Base-by-base conservation (phyloP, 495 filamentous ascomycete species). In the Penicillium waksmanii region DNA sequence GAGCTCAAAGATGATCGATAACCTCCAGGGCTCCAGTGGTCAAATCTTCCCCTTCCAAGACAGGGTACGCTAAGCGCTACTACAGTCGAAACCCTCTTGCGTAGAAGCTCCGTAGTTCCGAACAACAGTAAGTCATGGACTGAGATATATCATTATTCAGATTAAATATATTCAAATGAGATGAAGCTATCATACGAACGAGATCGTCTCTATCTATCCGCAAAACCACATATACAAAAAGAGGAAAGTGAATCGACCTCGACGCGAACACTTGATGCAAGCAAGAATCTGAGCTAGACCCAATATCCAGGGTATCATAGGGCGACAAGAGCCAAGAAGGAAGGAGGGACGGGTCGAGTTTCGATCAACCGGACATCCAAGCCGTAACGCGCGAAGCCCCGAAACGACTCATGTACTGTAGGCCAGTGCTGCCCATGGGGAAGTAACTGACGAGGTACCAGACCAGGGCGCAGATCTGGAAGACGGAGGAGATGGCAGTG, bases 361-460 rank as follows among this genome's bases (percentile, higher is more conserved):
- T 9, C n/a, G 11, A 38, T 48, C 75, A 96, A 54, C 89, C 87
- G 51, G 84, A 87, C 85, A 98, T 89, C 95, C 95, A 98, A 55
- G 92, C 82, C 11, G 91, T 82, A 15, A 96, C 90, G 65, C 92
- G 81, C 71, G 87, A 88, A 17, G 88, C 91, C 10, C 94, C 95
- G 64, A 96, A 92, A 12, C 84, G 86, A 42, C 91, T 89, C 66
- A 92, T 92, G 64, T 96, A 89, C 62, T 93, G 87, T 61, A 97
- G 75, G 18, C 94, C 92, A 51, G 86, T 92, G 51, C 89, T 90
- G 23, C 95, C 95, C 93, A 97, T 96, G 3, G 95, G 95, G 72
- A 98, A 98, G 78, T 98, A 98, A 77, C 90, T 95, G 74, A 98
- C 88, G 10, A 96, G 80, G 76, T 98, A 98, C 94, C 95, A 98